phyloP scores from a whole-genome alignment of 106 monocot genomes.

The Apostasia shenzhenica region DNA sequence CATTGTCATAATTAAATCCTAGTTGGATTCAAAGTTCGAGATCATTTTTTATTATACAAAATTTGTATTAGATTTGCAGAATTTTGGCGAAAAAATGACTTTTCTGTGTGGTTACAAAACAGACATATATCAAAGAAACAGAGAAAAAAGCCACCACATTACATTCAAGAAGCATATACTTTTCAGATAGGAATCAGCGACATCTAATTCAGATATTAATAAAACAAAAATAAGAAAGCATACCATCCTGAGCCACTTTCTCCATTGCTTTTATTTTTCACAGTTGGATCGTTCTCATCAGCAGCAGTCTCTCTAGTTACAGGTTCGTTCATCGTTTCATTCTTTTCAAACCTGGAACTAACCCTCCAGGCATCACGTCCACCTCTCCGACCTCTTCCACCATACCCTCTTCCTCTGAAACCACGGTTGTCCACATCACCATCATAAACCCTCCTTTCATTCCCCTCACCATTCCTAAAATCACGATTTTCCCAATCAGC shows the following conservation, averaged over 20 bases:
- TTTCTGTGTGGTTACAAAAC: too few species aligned
- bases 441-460: not conserved
- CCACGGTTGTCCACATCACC: not conserved
- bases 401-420: constrained; percentile 4
- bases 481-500: not conserved
- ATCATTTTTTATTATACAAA: too few species aligned
- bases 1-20: too few species aligned
- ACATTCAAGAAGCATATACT: too few species aligned
- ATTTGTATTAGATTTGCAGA: too few species aligned
- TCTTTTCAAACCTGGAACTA: not conserved
- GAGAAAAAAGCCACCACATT: too few species aligned
- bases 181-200: too few species aligned
- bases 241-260: constrained; percentile 17
- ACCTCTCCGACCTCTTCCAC: constrained; percentile 16
- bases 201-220: too few species aligned
- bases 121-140: too few species aligned
- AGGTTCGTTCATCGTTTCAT: not conserved
- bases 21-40: too few species aligned
- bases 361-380: constrained; percentile 5
- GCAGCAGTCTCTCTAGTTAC: not conserved
- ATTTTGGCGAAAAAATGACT: too few species aligned
- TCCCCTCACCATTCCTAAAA: constrained; percentile 2
- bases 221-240: not conserved
- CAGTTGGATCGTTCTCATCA: constrained; percentile 8
- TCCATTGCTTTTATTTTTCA: not conserved